phyloP scores from a whole-genome alignment of 306 rosid species.

The Gleditsia sinensis region DNA sequence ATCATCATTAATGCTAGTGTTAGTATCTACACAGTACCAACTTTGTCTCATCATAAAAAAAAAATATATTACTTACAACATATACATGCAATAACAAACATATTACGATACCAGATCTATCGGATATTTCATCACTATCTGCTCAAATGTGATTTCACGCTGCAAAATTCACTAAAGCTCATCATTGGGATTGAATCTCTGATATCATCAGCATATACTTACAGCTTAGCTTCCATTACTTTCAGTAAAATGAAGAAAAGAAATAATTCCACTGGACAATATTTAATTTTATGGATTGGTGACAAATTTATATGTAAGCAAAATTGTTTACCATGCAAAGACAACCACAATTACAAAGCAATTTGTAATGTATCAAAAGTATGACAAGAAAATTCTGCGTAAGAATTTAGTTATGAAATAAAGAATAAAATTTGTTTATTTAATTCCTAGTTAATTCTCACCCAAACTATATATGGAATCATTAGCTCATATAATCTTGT shows the following conservation, averaged over 20 bases:
- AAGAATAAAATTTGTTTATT: not conserved
- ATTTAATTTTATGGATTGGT: not conserved
- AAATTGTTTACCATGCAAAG: not conserved
- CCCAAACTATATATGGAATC: not conserved
- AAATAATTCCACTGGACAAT: not conserved
- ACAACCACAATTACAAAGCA: not conserved
- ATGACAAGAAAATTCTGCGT: not conserved
- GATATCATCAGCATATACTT: not conserved
- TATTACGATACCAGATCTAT: not conserved
- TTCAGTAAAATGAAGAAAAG: constrained; percentile 4
- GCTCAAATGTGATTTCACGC: not conserved
- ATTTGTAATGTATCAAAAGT: not conserved
- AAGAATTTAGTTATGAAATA: constrained; percentile 13
- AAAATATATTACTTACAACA: not conserved
- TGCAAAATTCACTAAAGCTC: not conserved
- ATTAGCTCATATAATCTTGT: not conserved
- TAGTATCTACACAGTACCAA: not conserved
- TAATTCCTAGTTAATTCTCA: not conserved
- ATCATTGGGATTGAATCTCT: not conserved
- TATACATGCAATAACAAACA: constrained; percentile 1
- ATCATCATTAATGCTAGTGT: constrained; percentile 13
- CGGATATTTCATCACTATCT: not conserved
- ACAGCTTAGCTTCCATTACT: not conserved
- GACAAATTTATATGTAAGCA: constrained; percentile 3
- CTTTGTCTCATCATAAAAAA: not conserved